A percentile compares a stretch with the other conserved stretches of the same genome.
These are phyloP conservation scores for Cetradonia linearis DNA, from an alignment of 495 filamentous ascomycete genomes.

Conservation along the genomic window DNA sequence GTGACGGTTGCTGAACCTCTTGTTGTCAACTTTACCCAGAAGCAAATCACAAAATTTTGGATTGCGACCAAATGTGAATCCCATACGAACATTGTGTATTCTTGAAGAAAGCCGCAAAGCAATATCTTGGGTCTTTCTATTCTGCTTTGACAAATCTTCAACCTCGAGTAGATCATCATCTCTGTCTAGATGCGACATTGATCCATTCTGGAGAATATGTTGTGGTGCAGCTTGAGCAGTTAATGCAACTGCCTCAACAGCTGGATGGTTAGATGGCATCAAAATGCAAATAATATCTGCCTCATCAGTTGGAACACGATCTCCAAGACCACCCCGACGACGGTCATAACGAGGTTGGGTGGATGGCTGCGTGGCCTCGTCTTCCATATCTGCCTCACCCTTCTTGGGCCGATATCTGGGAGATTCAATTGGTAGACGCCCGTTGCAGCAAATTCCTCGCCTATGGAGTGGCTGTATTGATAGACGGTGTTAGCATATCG, in stretches of 20 bases:
- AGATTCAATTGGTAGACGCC: slow-evolving; percentile 17
- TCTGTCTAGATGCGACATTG: slow-evolving; percentile 21
- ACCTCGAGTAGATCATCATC: slow-evolving; percentile 1
- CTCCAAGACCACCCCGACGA: slow-evolving; percentile 60
- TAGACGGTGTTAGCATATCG: neutral
- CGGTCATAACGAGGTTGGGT: slow-evolving; percentile 79
- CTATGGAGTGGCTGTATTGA: slow-evolving; percentile 17
- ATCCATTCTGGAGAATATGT: slow-evolving; percentile 47
- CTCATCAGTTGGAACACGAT: slow-evolving; percentile 68
- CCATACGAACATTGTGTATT: slow-evolving; percentile 50
- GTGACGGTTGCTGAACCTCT: slow-evolving; percentile 72
- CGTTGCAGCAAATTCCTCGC: slow-evolving; percentile 20
- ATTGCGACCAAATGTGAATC: slow-evolving; percentile 83
- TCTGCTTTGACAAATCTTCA: slow-evolving; percentile 10
- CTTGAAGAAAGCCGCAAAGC: slow-evolving; percentile 68
- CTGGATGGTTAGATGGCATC: slow-evolving; percentile 62
- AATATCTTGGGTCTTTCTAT: slow-evolving; percentile 51
- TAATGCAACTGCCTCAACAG: slow-evolving; percentile 53
- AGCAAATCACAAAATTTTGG: slow-evolving; percentile 61
- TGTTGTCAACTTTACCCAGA: slow-evolving; percentile 39
- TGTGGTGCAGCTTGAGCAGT: slow-evolving; percentile 43
- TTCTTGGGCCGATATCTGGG: neutral
- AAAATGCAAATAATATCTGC: slow-evolving; percentile 84
- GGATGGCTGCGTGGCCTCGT: slow-evolving; percentile 49
- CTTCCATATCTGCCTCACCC: slow-evolving; percentile 20